A percentile compares a stretch with the other conserved stretches of the same genome.
These are phyloP conservation scores for Venturia effusa DNA, from an alignment of 2,329 filamentous ascomycete species.

Conservation along the genomic window DNA sequence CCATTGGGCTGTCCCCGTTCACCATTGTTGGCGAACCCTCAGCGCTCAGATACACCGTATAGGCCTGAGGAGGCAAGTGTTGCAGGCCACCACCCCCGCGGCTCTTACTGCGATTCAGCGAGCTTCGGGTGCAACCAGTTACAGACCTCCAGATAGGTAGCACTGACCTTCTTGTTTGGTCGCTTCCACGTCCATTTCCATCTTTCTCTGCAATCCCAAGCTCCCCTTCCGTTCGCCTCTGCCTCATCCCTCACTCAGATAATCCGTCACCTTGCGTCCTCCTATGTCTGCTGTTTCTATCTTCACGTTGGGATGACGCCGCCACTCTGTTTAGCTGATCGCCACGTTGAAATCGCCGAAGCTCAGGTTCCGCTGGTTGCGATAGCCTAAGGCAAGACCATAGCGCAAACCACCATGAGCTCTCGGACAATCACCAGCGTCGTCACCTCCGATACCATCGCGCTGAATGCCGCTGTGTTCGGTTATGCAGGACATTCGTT, in stretches of 20 bases:
- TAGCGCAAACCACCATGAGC: conserved; percentile 8
- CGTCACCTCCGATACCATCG: conserved; percentile 31
- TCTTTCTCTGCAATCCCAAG: neutral
- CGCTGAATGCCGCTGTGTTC: conserved; percentile 39
- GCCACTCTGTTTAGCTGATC: neutral
- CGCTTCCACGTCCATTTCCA: neutral
- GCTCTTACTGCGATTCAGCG: neutral
- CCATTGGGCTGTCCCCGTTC: neutral
- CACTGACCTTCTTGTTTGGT: neutral
- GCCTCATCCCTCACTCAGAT: neutral
- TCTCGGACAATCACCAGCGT: conserved; percentile 28
- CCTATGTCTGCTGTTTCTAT: neutral
- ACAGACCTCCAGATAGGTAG: neutral
- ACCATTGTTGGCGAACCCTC: neutral
- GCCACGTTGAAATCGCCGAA: conserved; percentile 6
- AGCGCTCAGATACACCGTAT: neutral
- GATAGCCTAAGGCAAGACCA: neutral
- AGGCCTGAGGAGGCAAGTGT: conserved; percentile 4
- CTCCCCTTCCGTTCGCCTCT: neutral
- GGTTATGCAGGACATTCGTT: conserved; percentile 40
- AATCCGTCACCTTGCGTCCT: neutral
- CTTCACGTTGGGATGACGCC: neutral
- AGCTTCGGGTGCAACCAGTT: conserved; percentile 2
- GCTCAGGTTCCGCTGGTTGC: neutral
- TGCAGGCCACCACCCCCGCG: neutral